Evolutionary conservation across 257 asterid genomes (phyloP).

Genomic region (Avicennia marina): DNA sequence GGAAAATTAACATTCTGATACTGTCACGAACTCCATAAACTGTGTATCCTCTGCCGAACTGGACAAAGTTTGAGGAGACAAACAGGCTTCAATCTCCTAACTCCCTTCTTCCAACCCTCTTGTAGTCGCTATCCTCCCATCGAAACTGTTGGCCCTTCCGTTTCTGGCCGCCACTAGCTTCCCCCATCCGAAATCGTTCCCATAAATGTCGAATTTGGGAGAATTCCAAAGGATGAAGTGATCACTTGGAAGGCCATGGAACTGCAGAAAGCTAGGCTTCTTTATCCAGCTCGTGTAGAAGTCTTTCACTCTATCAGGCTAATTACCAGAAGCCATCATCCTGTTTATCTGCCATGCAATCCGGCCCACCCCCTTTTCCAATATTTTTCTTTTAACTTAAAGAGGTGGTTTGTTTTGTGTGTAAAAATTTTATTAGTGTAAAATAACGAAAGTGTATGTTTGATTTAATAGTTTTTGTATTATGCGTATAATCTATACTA

Average conservation of each 20-base stretch:
- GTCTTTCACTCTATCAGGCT: slow-evolving; percentile 20
- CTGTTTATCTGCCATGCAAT: slow-evolving; percentile 37
- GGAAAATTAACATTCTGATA: too few species aligned
- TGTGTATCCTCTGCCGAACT: slow-evolving; percentile 31
- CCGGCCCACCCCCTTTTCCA: slow-evolving; percentile 38
- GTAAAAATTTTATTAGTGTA: too few species aligned
- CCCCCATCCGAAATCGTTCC: too few species aligned
- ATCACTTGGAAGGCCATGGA: slow-evolving; percentile 1
- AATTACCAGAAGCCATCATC: slow-evolving; percentile 10
- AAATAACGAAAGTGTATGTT: too few species aligned
- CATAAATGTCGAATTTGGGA: slow-evolving; percentile 38
- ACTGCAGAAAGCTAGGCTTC: slow-evolving; percentile 20
- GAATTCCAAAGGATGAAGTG: slow-evolving; percentile 28
- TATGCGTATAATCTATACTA: too few species aligned
- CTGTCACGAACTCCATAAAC: slow-evolving; percentile 38
- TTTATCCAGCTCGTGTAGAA: slow-evolving; percentile 26
- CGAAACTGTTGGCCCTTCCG: slow-evolving; percentile 31
- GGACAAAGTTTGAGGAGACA: slow-evolving; percentile 22
- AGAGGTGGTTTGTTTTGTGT: too few species aligned
- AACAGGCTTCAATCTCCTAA: slow-evolving; percentile 45
- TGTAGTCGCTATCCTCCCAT: slow-evolving; percentile 38
- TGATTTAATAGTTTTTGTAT: too few species aligned
- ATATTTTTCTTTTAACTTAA: too few species aligned
- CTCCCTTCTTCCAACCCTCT: slow-evolving; percentile 37
- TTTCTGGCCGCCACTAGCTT: slow-evolving; percentile 45